phyloP scores from a whole-genome alignment of 495 filamentous ascomycete genomes.

The Pyrenula aspistea region DNA sequence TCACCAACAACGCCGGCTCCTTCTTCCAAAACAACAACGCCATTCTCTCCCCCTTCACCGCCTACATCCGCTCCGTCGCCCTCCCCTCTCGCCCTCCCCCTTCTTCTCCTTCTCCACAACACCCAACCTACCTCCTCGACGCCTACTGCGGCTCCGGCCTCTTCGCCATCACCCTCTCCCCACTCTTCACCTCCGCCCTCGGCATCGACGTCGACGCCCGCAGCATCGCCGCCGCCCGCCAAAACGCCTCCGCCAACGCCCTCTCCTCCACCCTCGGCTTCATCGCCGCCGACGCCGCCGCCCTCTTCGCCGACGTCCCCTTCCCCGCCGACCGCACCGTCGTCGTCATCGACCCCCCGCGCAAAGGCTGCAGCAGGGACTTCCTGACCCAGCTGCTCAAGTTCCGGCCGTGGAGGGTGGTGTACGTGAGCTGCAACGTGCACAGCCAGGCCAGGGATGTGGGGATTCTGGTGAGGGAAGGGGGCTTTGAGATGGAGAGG shows the following conservation, averaged over 20 bases:
- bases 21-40: slow-evolving; percentile 99
- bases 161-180: slow-evolving; percentile 87
- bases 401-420: slow-evolving; percentile 63
- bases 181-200: slow-evolving; percentile 57
- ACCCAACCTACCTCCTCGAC: slow-evolving; percentile 62
- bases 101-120: slow-evolving; percentile 36
- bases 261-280: slow-evolving; percentile 61
- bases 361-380: slow-evolving; percentile 82
- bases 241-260: slow-evolving; percentile 67
- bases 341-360: slow-evolving; percentile 84
- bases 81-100: slow-evolving; percentile 27
- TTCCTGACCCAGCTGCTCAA: slow-evolving; percentile 71
- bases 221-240: slow-evolving; percentile 61
- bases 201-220: slow-evolving; percentile 60
- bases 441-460: slow-evolving; percentile 95
- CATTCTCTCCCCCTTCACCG: slow-evolving; percentile 81
- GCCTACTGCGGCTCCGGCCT: slow-evolving; percentile 95
- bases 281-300: slow-evolving; percentile 70
- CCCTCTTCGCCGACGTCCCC: slow-evolving; percentile 60
- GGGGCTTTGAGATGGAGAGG: slow-evolving; percentile 79
- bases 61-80: slow-evolving; percentile 77
- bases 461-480: slow-evolving; percentile 59
- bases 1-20: slow-evolving; percentile 77
- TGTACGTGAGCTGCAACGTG: slow-evolving; percentile 96
- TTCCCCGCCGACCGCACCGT: slow-evolving; percentile 71